A percentile compares a stretch with the other conserved stretches of the same genome.
These are phyloP conservation scores for Penicillium janthinellum DNA, from an alignment of 2,329 filamentous ascomycete species.

Conservation along the genomic window DNA sequence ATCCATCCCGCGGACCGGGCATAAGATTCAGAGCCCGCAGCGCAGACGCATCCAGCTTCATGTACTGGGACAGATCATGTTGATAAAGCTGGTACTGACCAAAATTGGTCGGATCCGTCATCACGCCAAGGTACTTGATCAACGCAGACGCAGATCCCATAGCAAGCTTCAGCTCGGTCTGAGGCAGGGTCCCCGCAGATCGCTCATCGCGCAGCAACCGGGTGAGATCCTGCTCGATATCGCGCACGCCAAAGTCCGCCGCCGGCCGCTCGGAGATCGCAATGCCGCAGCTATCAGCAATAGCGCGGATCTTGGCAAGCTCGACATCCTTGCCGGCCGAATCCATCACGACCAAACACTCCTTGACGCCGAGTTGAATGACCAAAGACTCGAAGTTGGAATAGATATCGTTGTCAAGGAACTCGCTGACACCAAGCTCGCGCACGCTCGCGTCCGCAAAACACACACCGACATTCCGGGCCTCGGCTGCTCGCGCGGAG, in stretches of 20 bases:
- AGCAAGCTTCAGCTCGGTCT: slow-evolving; percentile 90
- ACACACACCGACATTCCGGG: slow-evolving; percentile 86
- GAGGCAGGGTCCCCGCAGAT: slow-evolving; percentile 73
- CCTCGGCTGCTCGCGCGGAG: slow-evolving; percentile 81
- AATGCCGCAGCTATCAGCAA: slow-evolving; percentile 89
- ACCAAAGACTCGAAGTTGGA: slow-evolving; percentile 96
- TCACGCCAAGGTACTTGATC: slow-evolving; percentile 89
- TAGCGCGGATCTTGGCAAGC: slow-evolving; percentile 79
- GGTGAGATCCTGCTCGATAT: slow-evolving; percentile 93
- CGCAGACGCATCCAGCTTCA: slow-evolving; percentile 96
- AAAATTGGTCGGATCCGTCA: slow-evolving; percentile 92
- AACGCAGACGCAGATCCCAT: slow-evolving; percentile 93
- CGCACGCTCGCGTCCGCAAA: slow-evolving; percentile 96
- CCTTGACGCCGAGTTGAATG: slow-evolving; percentile 93
- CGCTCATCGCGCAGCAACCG: slow-evolving; percentile 85
- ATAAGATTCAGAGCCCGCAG: slow-evolving; percentile 94
- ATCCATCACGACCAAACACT: slow-evolving; percentile 85
- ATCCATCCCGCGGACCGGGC: slow-evolving; percentile 89
- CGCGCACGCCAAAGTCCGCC: slow-evolving; percentile 79
- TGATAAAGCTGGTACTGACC: slow-evolving; percentile 97
- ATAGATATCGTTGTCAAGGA: slow-evolving; percentile 97
- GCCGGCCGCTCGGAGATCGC: slow-evolving; percentile 78
- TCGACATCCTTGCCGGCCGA: slow-evolving; percentile 82
- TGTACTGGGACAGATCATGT: slow-evolving; percentile 93
- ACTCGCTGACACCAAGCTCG: slow-evolving; percentile 94